Evolutionary conservation across 2,329 filamentous ascomycete genomes (phyloP), one percentile per base, ranked within the genome.

Genomic region (Cyanodermella asteris): DNA sequence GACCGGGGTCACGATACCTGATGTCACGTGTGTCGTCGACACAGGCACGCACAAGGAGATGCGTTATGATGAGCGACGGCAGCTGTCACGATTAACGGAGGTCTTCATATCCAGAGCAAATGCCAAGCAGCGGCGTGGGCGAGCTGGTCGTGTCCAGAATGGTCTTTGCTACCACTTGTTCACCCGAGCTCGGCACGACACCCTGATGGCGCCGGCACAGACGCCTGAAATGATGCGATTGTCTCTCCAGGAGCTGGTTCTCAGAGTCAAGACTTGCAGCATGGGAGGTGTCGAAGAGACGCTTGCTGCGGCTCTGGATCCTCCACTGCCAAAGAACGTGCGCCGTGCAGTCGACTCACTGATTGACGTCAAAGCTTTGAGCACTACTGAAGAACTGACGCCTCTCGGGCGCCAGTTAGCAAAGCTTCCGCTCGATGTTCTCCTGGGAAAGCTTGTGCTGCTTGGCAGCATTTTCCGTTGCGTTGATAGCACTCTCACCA

Each of bases 21-120:
- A 97, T 43, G 78, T 97, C 16, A 94, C 87, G 1, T 91, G 82
- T 38, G 87, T 97, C 22, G 75, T 97, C 30, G 87, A 97, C 46
- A 82, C 81, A 1, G 87, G 87, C 28, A 94, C 91, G 47, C 84
- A 94, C 48, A 81, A 90, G 36, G 84, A 91, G 47, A 93, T 93
- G 84, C 33, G 30, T 27, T 37, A 15, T 17, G 84, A 97, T 41
- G 87, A 97, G 51, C 68, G 77, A 28, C 64, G 81, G 28, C 87
- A 97, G 41, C 59, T 97, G 17, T 94, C 84, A 2, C 66, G 78
- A 13, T 61, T 97, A 12, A 73, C 91, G 17, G 84, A 94, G 44
- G 81, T 81, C 0, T 97, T 94, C 45, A 91, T 97, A 34, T 91
- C 84, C 1, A 68, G 75, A 27, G 87, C 87, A 9, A 94, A 94